Conservation (phyloP, 495 filamentous ascomycete genomes). For the Hypoxylon subgilvum region DNA sequence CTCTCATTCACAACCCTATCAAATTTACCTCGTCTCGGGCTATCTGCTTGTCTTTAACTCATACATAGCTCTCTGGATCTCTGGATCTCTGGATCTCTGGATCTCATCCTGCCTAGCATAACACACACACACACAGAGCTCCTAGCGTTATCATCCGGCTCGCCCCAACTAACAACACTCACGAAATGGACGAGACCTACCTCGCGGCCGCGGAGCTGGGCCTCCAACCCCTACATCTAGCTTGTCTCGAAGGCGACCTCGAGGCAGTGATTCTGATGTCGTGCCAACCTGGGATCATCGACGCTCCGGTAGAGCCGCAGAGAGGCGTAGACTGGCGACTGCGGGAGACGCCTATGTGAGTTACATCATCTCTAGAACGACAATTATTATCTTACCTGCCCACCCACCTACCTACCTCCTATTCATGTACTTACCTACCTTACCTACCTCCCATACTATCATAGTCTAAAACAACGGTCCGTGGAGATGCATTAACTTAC, state of each 20-base stretch:
- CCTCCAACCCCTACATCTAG: constrained; percentile 22
- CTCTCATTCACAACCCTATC: too few species aligned
- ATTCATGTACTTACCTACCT: not conserved
- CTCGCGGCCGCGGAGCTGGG: constrained; percentile 14
- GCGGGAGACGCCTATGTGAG: constrained; percentile 32
- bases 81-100: too few species aligned
- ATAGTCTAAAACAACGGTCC: too few species aligned
- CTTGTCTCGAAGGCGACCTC: constrained; percentile 23
- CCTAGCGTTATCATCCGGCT: too few species aligned
- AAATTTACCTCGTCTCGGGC: too few species aligned
- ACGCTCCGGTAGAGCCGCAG: constrained; percentile 9
- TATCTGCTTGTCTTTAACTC: too few species aligned
- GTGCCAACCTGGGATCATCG: constrained; percentile 1
- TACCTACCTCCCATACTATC: not conserved
- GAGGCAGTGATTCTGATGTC: constrained; percentile 15
- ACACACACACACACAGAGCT: too few species aligned
- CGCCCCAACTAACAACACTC: not conserved
- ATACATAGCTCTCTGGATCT: too few species aligned
- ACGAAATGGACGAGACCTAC: not conserved
- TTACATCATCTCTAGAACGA: not conserved
- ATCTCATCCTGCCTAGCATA: too few species aligned
- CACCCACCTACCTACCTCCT: not conserved
- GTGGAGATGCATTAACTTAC: too few species aligned
- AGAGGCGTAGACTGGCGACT: constrained; percentile 2
- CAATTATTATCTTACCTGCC: not conserved